A percentile compares a stretch with the other conserved stretches of the same genome.
These are phyloP conservation scores for Lolium perenne DNA, from an alignment of 176 grass and related monocot genomes.

Conservation along the genomic window DNA sequence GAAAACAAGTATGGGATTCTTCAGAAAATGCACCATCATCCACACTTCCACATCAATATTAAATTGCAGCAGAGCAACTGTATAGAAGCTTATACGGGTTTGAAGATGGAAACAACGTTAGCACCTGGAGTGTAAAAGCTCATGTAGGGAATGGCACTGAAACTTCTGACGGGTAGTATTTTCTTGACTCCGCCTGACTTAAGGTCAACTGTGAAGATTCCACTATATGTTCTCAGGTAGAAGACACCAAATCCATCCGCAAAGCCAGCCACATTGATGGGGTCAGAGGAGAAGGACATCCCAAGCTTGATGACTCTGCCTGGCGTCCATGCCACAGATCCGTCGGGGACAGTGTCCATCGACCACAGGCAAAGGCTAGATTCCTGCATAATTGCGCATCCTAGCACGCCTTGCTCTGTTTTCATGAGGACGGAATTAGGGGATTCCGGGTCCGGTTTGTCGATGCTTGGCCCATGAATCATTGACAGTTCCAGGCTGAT, in stretches of 20 bases:
- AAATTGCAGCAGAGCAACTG: not conserved
- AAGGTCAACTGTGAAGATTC: not conserved
- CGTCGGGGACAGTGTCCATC: not conserved
- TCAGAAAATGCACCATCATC: slow-evolving; percentile 6
- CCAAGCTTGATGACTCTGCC: not conserved
- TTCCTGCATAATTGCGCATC: not conserved
- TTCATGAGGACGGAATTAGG: not conserved
- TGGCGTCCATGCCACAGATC: not conserved
- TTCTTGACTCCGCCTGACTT: not conserved
- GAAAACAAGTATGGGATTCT: not conserved
- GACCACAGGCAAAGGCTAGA: not conserved
- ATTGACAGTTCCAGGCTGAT: not conserved
- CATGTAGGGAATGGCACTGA: not conserved
- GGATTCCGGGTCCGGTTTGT: not conserved
- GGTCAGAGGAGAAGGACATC: too few relatives aligned
- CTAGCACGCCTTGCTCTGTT: not conserved
- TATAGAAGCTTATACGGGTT: not conserved
- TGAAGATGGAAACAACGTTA: slow-evolving; percentile 23
- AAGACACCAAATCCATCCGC: not conserved
- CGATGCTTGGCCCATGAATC: not conserved
- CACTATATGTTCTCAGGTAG: not conserved
- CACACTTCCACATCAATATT: not conserved
- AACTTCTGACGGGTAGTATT: not conserved
- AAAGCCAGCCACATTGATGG: not conserved
- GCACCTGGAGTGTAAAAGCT: slow-evolving; percentile 27